Evolutionary conservation across 2,329 filamentous ascomycete species (phyloP).

Genomic region (Colletotrichum sp.): DNA sequence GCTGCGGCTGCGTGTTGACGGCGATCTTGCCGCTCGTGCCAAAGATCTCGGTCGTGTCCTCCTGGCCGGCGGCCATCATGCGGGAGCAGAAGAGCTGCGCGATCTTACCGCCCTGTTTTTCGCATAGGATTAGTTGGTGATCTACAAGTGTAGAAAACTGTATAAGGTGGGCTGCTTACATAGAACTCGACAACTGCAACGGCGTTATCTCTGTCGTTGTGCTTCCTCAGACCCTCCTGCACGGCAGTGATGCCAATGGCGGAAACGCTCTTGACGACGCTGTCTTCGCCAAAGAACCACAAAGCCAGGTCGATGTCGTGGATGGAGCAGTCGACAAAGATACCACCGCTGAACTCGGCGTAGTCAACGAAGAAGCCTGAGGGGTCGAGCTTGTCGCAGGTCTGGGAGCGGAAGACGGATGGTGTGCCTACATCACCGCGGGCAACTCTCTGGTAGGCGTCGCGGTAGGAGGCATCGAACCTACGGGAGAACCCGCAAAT

Average conservation of each 20-base stretch:
- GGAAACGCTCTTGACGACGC: conserved; percentile 33
- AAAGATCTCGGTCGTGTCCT: conserved; percentile 71
- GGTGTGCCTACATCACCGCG: conserved; percentile 63
- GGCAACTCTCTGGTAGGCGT: conserved; percentile 58
- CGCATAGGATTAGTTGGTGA: background rate
- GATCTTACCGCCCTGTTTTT: conserved; percentile 58
- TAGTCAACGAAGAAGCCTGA: conserved; percentile 73
- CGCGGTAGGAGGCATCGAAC: conserved; percentile 70
- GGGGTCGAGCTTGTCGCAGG: conserved; percentile 70
- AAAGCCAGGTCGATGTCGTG: conserved; percentile 63
- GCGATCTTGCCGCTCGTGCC: conserved; percentile 69
- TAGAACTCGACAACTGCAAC: conserved; percentile 67
- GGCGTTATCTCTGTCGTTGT: conserved; percentile 36
- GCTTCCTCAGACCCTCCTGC: conserved; percentile 34
- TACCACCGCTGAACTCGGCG: conserved; percentile 68
- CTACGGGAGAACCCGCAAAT: conserved; percentile 48
- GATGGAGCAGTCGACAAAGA: conserved; percentile 75
- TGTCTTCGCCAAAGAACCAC: conserved; percentile 38
- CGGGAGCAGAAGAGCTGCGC: conserved; percentile 68
- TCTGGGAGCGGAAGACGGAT: conserved; percentile 67
- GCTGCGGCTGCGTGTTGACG: conserved; percentile 63
- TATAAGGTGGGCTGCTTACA: background rate
- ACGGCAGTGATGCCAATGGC: conserved; percentile 36
- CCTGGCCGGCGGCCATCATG: conserved; percentile 73
- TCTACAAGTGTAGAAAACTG: background rate